Percentiles rank a stretch among this genome's conserved stretches.
Conservation (phyloP, 352 stramenopile genomes). For the Peronospora farinosa region DNA sequence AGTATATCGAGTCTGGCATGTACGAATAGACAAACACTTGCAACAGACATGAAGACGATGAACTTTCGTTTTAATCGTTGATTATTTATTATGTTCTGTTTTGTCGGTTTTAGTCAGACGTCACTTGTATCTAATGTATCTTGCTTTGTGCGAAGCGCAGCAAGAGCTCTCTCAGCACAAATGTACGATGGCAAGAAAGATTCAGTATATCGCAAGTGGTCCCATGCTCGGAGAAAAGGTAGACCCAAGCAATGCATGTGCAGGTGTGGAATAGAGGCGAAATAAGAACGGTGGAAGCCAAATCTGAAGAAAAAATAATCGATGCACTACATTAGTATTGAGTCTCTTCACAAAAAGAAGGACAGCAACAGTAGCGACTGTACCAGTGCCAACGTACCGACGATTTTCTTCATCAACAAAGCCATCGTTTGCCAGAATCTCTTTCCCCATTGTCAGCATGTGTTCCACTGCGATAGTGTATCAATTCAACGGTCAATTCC, state of each 20-base stretch:
- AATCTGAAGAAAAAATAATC: constrained; percentile 28
- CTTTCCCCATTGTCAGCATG: constrained; percentile 52
- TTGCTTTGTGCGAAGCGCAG: constrained; percentile 24
- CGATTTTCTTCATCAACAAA: constrained; percentile 27
- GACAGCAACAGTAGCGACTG: not conserved
- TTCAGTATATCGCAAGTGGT: constrained; percentile 52
- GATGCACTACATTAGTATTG: not conserved
- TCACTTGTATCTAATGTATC: constrained; percentile 16
- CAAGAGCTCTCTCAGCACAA: constrained; percentile 43
- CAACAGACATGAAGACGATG: not conserved
- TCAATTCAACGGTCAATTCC: not conserved
- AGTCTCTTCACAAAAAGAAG: not conserved
- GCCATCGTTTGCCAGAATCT: constrained; percentile 41
- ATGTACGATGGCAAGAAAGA: constrained; percentile 43
- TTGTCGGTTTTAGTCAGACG: constrained; percentile 8
- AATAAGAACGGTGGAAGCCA: constrained; percentile 65
- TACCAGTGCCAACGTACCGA: constrained; percentile 19
- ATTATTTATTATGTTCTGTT: constrained; percentile 23
- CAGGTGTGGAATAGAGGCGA: constrained; percentile 64
- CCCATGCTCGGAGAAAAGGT: constrained; percentile 57
- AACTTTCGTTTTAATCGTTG: constrained; percentile 20
- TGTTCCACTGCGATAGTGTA: constrained; percentile 32
- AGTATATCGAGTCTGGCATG: constrained; percentile 80
- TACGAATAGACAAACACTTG: constrained; percentile 31
- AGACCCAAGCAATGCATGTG: constrained; percentile 67